phyloP scores from a whole-genome alignment of 371 early-diverging fungal species.

The Mucor velutinosus region DNA sequence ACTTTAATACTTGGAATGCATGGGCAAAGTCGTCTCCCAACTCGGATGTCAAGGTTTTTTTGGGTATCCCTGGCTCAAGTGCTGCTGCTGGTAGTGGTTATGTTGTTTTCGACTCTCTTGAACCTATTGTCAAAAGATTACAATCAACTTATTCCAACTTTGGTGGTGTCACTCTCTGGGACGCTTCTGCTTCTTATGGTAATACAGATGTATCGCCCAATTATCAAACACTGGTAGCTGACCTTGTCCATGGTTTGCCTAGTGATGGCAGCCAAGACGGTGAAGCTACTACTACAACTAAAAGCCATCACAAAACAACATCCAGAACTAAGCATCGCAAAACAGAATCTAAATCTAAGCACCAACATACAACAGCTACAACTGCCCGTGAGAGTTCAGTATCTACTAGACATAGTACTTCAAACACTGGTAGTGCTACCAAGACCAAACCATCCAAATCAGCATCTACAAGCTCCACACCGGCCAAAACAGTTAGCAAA shows the following conservation, averaged over 20 bases:
- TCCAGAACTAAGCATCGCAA: not conserved
- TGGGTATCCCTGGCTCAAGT: conserved; percentile 66
- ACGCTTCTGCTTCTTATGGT: conserved; percentile 44
- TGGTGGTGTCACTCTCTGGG: conserved; percentile 75
- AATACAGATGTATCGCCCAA: conserved; percentile 32
- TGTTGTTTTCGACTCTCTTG: conserved; percentile 34
- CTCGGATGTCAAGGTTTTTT: conserved; percentile 59
- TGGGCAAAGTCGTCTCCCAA: conserved; percentile 60
- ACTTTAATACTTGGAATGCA: conserved; percentile 63
- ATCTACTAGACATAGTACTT: not conserved
- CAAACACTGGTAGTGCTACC: not conserved
- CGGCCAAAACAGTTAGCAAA: no score
- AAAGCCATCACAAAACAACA: not conserved
- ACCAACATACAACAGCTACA: not conserved
- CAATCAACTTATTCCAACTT: conserved; percentile 49
- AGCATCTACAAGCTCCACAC: not conserved
- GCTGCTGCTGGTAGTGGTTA: conserved; percentile 70
- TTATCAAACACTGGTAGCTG: conserved; percentile 33
- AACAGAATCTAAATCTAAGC: not conserved
- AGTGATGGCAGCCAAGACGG: not conserved
- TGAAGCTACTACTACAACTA: not conserved
- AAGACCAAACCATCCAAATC: not conserved
- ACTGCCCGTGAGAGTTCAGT: not conserved
- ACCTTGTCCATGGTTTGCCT: conserved; percentile 23
- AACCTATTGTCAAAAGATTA: conserved; percentile 35